These are phyloP conservation scores for Thielaviopsis punctulata DNA, from an alignment of 2,329 filamentous ascomycete genomes.

Conservation along the genomic window DNA sequence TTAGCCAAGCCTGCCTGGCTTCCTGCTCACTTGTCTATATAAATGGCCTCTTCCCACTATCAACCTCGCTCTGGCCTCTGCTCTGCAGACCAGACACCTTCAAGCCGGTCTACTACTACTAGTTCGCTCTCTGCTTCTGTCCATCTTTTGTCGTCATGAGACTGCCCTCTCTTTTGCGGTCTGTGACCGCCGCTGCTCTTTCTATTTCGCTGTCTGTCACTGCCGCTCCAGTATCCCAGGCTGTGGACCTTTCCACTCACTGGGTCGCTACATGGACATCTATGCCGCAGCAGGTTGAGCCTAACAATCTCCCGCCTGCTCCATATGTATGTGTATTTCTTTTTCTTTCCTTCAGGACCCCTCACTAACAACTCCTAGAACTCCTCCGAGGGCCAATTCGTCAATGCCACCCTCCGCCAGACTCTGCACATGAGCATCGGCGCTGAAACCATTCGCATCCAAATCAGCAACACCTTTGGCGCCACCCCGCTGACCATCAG, in stretches of 20 bases:
- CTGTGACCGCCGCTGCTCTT: neutral
- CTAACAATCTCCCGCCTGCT: constrained; percentile 39
- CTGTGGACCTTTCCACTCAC: neutral
- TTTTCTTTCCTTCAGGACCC: no score
- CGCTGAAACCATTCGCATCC: constrained; percentile 39
- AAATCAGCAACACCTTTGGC: constrained; percentile 50
- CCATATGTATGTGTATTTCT: constrained; percentile 34
- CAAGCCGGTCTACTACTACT: neutral
- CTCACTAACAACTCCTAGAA: neutral
- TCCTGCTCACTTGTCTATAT: no score
- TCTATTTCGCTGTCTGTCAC: neutral
- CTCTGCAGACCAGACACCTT: neutral
- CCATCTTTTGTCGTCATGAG: neutral
- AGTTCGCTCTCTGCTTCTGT: neutral
- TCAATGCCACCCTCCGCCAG: constrained; percentile 47
- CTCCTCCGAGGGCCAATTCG: constrained; percentile 29
- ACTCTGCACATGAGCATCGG: constrained; percentile 43
- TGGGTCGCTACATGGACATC: constrained; percentile 49
- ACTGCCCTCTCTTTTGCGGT: neutral
- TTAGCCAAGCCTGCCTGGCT: no score
- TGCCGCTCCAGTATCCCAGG: neutral
- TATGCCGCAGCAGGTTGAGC: constrained; percentile 49
- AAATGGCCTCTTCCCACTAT: no score
- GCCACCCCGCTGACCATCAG: constrained; percentile 41
- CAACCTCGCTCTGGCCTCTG: no score